These are phyloP conservation scores for Cladobotryum mycophilum DNA, from an alignment of 2,329 filamentous ascomycete genomes.

Conservation along the genomic window DNA sequence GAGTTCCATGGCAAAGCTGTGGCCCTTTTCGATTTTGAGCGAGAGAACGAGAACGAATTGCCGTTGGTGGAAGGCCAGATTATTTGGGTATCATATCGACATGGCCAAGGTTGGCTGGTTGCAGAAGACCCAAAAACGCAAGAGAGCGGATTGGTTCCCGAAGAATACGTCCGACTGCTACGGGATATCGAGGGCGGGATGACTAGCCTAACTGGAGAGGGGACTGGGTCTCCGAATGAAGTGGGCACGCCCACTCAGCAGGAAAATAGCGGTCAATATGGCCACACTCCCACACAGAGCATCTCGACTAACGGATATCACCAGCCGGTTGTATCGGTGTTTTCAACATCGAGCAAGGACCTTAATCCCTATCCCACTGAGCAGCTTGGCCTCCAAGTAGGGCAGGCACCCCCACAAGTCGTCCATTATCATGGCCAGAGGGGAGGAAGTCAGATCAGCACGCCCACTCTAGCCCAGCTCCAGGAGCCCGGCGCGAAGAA, in stretches of 20 bases:
- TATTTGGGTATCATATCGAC: slow-evolving; percentile 91
- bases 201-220: slow-evolving; percentile 62
- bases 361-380: slow-evolving; percentile 62
- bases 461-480: slow-evolving; percentile 50
- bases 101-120: slow-evolving; percentile 95
- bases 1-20: slow-evolving; percentile 97
- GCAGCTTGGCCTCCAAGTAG: slow-evolving; percentile 54
- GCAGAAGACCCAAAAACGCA: slow-evolving; percentile 91
- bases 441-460: slow-evolving; percentile 61
- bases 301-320: slow-evolving; percentile 56
- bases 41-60: slow-evolving; percentile 95
- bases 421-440: slow-evolving; percentile 62
- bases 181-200: slow-evolving; percentile 90
- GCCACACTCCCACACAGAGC: slow-evolving; percentile 42
- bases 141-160: slow-evolving; percentile 90
- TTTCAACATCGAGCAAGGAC: slow-evolving; percentile 65
- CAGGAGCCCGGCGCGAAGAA: slow-evolving; percentile 42
- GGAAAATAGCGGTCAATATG: slow-evolving; percentile 43
- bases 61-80: slow-evolving; percentile 90
- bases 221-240: slow-evolving; percentile 47
- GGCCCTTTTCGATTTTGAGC: slow-evolving; percentile 87
- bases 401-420: slow-evolving; percentile 58
- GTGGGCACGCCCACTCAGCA: slow-evolving; percentile 56
- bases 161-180: slow-evolving; percentile 89
- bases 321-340: slow-evolving; percentile 61